Percentiles rank a stretch among this genome's conserved stretches.
These are phyloP conservation scores for Erythrophleum fordii DNA, from an alignment of 306 rosid genomes.

Conservation along the genomic window DNA sequence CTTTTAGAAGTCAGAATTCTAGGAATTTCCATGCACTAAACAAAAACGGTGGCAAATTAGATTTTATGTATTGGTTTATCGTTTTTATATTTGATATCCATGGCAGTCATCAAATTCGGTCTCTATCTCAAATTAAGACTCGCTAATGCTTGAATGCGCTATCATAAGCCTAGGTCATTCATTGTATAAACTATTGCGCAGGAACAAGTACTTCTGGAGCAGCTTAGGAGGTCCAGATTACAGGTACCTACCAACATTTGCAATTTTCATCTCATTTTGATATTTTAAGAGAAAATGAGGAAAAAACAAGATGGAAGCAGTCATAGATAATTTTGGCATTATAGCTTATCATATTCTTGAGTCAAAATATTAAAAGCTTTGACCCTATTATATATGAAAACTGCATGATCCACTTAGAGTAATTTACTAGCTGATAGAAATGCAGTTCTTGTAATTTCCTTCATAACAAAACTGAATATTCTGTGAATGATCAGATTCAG, in stretches of 20 bases:
- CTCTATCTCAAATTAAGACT: neutral
- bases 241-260: slow-evolving; percentile 50
- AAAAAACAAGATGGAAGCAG: too few species aligned
- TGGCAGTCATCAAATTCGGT: neutral
- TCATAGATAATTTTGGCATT: too few species aligned
- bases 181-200: slow-evolving; percentile 42
- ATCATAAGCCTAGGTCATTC: neutral
- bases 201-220: slow-evolving; percentile 67
- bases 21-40: neutral
- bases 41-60: neutral
- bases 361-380: too few species aligned
- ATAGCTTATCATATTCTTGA: too few species aligned
- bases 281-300: neutral
- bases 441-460: too few species aligned
- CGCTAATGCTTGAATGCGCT: neutral
- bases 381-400: too few species aligned
- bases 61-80: neutral
- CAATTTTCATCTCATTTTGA: neutral
- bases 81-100: neutral
- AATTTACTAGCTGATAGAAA: too few species aligned
- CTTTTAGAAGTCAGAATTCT: too few species aligned
- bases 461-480: neutral
- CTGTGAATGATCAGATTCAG: neutral
- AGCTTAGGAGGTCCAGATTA: slow-evolving; percentile 58
- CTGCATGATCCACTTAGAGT: too few species aligned